Conservation (phyloP, 371 early-diverging fungal species). For the Saksenaea vasiformis region DNA sequence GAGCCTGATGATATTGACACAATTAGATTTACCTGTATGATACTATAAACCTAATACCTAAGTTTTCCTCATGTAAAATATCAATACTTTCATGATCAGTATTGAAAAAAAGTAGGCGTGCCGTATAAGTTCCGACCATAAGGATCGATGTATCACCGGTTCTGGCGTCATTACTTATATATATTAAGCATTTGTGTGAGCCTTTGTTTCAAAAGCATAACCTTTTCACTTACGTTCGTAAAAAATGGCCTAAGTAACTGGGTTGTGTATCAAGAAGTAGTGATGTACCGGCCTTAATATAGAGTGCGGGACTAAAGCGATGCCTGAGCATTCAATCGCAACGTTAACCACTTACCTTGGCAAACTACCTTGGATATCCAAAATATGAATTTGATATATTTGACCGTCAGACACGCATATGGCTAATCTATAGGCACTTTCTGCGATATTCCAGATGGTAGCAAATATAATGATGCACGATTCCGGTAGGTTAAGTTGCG, state of each 20-base stretch:
- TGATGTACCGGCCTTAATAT: background rate
- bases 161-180: background rate
- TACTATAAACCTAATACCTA: conserved; percentile 10
- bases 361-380: background rate
- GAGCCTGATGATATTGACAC: background rate
- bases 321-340: background rate
- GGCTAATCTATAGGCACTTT: background rate
- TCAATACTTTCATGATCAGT: conserved; percentile 8
- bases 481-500: background rate
- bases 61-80: conserved; percentile 10
- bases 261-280: conserved; percentile 7
- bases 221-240: background rate
- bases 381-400: background rate
- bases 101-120: conserved; percentile 10
- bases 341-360: background rate
- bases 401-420: background rate
- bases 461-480: background rate
- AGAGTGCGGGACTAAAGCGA: background rate
- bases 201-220: background rate
- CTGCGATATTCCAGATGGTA: background rate
- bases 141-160: background rate
- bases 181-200: no score
- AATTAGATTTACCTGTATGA: background rate
- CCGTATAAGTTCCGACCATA: conserved; percentile 17
- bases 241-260: conserved; percentile 19